Evolutionary conservation across 768 basidiomycete genomes (phyloP).

Genomic region (Myochromella boudieri): DNA sequence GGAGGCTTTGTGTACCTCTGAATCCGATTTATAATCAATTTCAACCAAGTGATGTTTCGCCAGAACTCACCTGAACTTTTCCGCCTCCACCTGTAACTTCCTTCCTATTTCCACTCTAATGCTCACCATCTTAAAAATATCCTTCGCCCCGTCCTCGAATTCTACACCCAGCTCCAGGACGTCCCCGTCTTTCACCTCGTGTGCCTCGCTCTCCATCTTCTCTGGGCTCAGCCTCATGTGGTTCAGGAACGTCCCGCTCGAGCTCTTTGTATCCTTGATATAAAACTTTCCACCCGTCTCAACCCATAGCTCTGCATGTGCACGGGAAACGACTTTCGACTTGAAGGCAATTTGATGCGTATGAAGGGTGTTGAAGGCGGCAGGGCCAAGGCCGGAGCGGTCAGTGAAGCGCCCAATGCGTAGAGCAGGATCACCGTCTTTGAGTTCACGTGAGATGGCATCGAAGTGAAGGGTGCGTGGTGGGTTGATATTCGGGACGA

Average conservation of each 20-base stretch:
- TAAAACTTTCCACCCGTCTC: conserved; percentile 70
- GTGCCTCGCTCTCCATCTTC: conserved; percentile 75
- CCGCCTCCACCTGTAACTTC: conserved; percentile 87
- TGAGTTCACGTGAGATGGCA: conserved; percentile 84
- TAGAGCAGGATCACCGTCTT: conserved; percentile 63
- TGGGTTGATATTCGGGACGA: conserved; percentile 93
- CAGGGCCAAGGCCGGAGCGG: conserved; percentile 63
- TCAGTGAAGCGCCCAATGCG: conserved; percentile 97
- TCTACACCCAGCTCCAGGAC: conserved; percentile 94
- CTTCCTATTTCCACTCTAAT: conserved; percentile 86
- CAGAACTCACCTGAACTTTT: conserved; percentile 92
- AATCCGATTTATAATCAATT: too few species aligned
- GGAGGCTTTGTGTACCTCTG: too few species aligned
- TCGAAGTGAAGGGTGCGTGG: conserved; percentile 90
- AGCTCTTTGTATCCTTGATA: conserved; percentile 88
- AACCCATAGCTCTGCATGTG: conserved; percentile 94
- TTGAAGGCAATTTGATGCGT: conserved; percentile 92
- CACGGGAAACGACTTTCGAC: conserved; percentile 90
- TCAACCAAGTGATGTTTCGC: too few species aligned
- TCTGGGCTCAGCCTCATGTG: conserved; percentile 87
- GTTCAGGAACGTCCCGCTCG: conserved; percentile 93
- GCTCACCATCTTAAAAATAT: conserved; percentile 96
- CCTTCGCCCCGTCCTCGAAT: conserved; percentile 96
- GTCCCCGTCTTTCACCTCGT: conserved; percentile 88
- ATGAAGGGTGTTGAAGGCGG: conserved; percentile 64